Evolutionary conservation across 164 flowering plant species (phyloP), one percentile per base, ranked within the genome.

Genomic region (Houttuynia cordata): DNA sequence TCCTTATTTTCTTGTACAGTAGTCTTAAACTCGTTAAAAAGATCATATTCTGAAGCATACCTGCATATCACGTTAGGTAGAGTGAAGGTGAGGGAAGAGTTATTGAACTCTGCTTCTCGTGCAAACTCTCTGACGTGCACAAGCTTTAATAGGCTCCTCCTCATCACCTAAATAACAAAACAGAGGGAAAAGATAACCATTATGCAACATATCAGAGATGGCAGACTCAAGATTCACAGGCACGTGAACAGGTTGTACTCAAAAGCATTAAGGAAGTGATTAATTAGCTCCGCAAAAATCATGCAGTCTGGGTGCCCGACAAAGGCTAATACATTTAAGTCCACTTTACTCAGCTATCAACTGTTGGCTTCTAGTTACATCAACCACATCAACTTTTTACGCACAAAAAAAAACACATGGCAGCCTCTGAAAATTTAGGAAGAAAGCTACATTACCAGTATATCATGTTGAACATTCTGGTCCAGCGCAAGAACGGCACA

Each of bases 61-160:
- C 98, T 92, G 99, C 97, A 90, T 69, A 86, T 81, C 61, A 93
- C 95, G 72, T 93, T 90, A 57, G 93, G 95, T 50, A 93, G 68
- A 66, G 76, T 73, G 71, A 93, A 85, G 19, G 91, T 81, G 40
- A 71, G 55, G 19, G 76, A 75, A 17, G 77, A 77, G 72, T 78
- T 77, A 23, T 45, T 65, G 75, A 88, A 93, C 68, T 85, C 88
- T 15, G 97, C 95, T 74, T 85, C 93, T 57, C 92, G 86, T 69
- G 88, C 91, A 74, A 90, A 93, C 76, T 93, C 99, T 70, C 80
- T 79, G 41, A 93, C 82, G 22, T 70, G 82, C 10, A 85, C 75
- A 69, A 72, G 77, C 69, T 81, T 93, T 60, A 90, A 62, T 30
- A 93, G 83, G 71, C 82, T 88, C 74, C 76, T 90, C 77, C 91